A percentile compares a stretch with the other conserved stretches of the same genome.
Evolutionary conservation across 768 basidiomycete genomes (phyloP).

Genomic region (Fomitopsis pulvina): DNA sequence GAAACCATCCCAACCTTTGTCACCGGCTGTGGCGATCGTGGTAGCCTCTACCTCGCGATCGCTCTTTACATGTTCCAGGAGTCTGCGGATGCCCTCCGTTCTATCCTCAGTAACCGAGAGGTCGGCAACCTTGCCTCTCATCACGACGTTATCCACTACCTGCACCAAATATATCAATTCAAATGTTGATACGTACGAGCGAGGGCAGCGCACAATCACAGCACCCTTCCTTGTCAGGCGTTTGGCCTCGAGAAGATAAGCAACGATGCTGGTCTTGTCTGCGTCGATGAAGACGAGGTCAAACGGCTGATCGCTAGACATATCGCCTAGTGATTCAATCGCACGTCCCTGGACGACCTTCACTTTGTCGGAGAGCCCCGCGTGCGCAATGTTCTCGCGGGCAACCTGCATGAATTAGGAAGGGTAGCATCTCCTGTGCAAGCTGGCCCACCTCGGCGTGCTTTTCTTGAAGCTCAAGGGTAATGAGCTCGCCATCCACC

Average conservation of each 20-base stretch:
- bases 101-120: constrained; percentile 9
- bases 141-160: constrained; percentile 61
- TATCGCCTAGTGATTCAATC: constrained; percentile 38
- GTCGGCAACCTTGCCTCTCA: constrained; percentile 40
- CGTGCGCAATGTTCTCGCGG: constrained; percentile 45
- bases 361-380: constrained; percentile 44
- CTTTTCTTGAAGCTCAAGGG: constrained; percentile 37
- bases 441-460: constrained; percentile 48
- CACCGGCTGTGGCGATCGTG: constrained; percentile 28
- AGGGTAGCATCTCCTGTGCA: too few relatives aligned
- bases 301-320: constrained; percentile 45
- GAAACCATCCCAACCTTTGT: constrained; percentile 28
- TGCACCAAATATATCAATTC: constrained; percentile 13
- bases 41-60: constrained; percentile 37
- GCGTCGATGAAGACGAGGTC: constrained; percentile 72
- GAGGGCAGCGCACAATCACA: constrained; percentile 42
- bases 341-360: constrained; percentile 48
- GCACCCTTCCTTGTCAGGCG: constrained; percentile 53
- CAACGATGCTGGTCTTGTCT: constrained; percentile 49
- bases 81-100: constrained; percentile 40
- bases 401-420: constrained; percentile 39
- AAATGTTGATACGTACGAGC: background rate
- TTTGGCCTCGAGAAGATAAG: constrained; percentile 56
- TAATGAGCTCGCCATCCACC: constrained; percentile 40
- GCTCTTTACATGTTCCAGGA: constrained; percentile 39